Percentiles rank a stretch among this genome's conserved stretches.
These are phyloP conservation scores for Jatropha multifida DNA, from an alignment of 441 rosid species.

Conservation along the genomic window DNA sequence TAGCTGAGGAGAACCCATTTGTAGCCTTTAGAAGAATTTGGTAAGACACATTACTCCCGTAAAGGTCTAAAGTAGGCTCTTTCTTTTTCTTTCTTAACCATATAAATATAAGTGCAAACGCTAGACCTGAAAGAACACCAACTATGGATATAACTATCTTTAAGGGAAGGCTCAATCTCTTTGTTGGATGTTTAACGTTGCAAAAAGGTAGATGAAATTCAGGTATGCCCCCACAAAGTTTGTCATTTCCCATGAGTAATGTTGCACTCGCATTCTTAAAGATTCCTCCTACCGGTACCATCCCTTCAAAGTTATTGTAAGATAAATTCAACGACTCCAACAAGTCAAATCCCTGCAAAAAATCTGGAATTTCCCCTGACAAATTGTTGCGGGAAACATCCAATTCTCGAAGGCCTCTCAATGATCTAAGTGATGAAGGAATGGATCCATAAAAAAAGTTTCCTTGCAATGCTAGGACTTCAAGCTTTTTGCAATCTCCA, in stretches of 20 bases:
- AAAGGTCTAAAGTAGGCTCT: not conserved
- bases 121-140: not conserved
- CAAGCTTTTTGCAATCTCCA: conserved; percentile 3
- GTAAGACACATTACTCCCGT: not conserved
- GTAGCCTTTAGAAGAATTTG: not conserved
- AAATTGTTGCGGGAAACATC: conserved; percentile 1
- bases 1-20: not conserved
- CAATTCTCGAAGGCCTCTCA: conserved; percentile 4
- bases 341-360: not conserved
- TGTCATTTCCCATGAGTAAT: conserved; percentile 9
- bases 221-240: conserved; percentile 13
- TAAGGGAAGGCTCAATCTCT: not conserved
- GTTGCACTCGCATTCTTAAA: conserved; percentile 2
- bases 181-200: not conserved
- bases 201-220: not conserved
- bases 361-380: conserved; percentile 14
- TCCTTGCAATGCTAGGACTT: not conserved
- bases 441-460: not conserved
- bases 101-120: not conserved
- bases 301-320: not conserved
- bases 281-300: conserved; percentile 2
- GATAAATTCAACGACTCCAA: conserved; percentile 3
- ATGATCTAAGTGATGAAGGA: not conserved
- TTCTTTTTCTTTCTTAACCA: not conserved
- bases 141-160: conserved; percentile 2